Evolutionary conservation across 306 rosid species (phyloP).

Genomic region (Corylus avellana): DNA sequence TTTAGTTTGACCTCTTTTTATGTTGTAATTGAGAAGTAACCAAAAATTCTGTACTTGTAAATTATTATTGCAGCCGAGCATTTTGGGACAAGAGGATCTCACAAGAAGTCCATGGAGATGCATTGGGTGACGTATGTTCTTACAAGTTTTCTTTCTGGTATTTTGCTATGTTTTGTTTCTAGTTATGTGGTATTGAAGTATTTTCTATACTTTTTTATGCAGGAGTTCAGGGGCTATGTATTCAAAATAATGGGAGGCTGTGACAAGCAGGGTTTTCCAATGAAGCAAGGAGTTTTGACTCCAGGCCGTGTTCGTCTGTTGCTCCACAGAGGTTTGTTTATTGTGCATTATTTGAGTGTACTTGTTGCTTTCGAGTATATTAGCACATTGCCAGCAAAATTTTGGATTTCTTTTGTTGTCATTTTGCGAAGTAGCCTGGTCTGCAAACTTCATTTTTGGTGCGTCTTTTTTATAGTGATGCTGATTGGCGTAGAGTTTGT

Average conservation of each 20-base stretch:
- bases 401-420: too few relatives aligned
- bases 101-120: constrained; percentile 45
- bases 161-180: too few relatives aligned
- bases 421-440: too few relatives aligned
- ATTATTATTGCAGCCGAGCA: constrained; percentile 18
- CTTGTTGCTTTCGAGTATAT: neutral
- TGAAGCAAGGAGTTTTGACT: constrained; percentile 58
- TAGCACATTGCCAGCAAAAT: too few relatives aligned
- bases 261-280: constrained; percentile 57
- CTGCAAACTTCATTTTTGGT: neutral
- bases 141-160: neutral
- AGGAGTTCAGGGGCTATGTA: constrained; percentile 49
- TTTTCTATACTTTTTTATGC: neutral
- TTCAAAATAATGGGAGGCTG: constrained; percentile 57
- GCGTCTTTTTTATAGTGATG: neutral
- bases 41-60: neutral
- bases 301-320: constrained; percentile 48
- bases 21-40: neutral
- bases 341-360: neutral
- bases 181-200: neutral
- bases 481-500: neutral
- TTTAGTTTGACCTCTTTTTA: neutral
- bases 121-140: constrained; percentile 32
- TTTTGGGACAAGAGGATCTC: constrained; percentile 36
- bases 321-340: constrained; percentile 42